These are phyloP conservation scores for Boletus edulis DNA, from an alignment of 768 basidiomycete genomes.

Conservation along the genomic window DNA sequence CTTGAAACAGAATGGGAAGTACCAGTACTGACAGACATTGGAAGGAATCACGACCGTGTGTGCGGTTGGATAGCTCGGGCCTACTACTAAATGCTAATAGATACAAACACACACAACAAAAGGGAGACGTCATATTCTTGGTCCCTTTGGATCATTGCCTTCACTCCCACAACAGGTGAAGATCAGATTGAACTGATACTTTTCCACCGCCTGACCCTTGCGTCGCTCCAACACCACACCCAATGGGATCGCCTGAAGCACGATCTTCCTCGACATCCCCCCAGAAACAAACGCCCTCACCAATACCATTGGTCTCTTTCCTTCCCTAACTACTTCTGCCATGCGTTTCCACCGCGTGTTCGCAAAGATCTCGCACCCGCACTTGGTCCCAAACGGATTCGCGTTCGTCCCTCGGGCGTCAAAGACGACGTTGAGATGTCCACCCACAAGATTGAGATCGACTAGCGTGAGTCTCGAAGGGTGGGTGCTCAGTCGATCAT, in stretches of 20 bases:
- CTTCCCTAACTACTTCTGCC: slow-evolving; percentile 13
- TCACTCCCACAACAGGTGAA: too few species aligned
- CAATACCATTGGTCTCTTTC: slow-evolving; percentile 15
- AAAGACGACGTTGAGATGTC: slow-evolving; percentile 11
- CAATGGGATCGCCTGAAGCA: slow-evolving; percentile 27
- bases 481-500: slow-evolving; percentile 5
- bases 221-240: slow-evolving; percentile 1
- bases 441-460: slow-evolving; percentile 24
- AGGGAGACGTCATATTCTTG: too few species aligned
- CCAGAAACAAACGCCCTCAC: slow-evolving; percentile 29
- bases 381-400: slow-evolving; percentile 26
- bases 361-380: slow-evolving; percentile 22
- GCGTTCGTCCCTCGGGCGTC: slow-evolving; percentile 19
- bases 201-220: not conserved
- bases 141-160: too few species aligned
- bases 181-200: too few species aligned
- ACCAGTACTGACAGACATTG: too few species aligned
- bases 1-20: too few species aligned
- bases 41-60: too few species aligned
- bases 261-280: slow-evolving; percentile 26
- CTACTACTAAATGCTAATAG: too few species aligned
- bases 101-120: too few species aligned
- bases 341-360: slow-evolving; percentile 25
- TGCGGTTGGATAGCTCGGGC: too few species aligned
- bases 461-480: slow-evolving; percentile 21